phyloP scores from a whole-genome alignment of 805 yeast species.

The Wickerhamiella occidentalis region DNA sequence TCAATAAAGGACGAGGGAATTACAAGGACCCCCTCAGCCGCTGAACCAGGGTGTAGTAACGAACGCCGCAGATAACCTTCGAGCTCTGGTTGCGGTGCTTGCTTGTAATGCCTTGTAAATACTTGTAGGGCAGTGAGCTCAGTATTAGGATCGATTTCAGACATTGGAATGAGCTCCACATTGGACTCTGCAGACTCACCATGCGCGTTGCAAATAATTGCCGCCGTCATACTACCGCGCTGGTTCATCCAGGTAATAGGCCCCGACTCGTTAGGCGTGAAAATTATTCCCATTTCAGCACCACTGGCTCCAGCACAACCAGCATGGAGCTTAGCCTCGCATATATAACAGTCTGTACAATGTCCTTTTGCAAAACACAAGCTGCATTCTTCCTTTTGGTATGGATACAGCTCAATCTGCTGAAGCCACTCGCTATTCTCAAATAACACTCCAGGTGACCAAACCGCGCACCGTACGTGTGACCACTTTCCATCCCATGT shows the following conservation, averaged over 20 bases:
- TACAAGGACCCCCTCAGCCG: not conserved
- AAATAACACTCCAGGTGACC: constrained; percentile 36
- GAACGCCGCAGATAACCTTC: constrained; percentile 2
- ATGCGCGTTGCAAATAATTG: constrained; percentile 26
- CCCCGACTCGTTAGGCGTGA: constrained; percentile 21
- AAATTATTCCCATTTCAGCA: constrained; percentile 43
- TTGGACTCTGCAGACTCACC: constrained; percentile 1
- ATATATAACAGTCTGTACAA: constrained; percentile 36
- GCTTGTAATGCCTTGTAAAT: constrained; percentile 23
- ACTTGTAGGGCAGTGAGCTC: constrained; percentile 25
- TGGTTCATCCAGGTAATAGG: constrained; percentile 6
- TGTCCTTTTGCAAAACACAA: constrained; percentile 47
- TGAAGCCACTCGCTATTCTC: constrained; percentile 35
- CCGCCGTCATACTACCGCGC: constrained; percentile 23
- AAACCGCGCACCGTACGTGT: constrained; percentile 60
- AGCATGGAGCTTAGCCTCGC: constrained; percentile 36
- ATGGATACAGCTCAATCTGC: constrained; percentile 35
- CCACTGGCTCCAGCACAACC: constrained; percentile 45
- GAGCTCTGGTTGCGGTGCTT: constrained; percentile 7
- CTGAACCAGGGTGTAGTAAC: not conserved
- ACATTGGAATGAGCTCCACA: constrained; percentile 19
- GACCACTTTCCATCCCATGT: constrained; percentile 62
- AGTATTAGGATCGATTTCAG: constrained; percentile 19
- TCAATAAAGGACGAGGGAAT: not conserved
- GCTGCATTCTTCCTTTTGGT: constrained; percentile 25